Base-by-base conservation (phyloP, 148 eudicot genomes). In the Camellia japonica region DNA sequence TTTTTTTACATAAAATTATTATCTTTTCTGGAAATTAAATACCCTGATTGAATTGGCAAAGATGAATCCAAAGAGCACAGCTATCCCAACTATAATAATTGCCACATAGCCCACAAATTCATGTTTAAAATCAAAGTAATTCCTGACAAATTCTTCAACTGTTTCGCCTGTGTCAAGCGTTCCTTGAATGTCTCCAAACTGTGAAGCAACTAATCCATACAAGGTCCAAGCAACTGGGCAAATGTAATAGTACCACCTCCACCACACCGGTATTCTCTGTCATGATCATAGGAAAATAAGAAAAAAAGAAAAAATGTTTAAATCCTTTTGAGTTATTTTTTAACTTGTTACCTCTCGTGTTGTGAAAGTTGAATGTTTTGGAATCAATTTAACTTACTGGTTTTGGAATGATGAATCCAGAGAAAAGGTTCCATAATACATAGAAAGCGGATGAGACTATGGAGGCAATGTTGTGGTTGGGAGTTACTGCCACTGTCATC, bases 161-260 rank as follows among this genome's bases (percentile, higher is more conserved):
- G 86, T 70, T 64, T 85, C 82, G 12, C 81, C 80, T 0, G 84
- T 80, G 16, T 63, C 77, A 19, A 91, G 86, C 59, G 0, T 44
- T 30, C 74, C 77, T 2, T 81, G 20, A 44, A 84, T 55, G 56
- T 89, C 91, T 43, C 87, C 94, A 64, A 79, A 91, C 72, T 91
- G 94, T 56, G 94, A 91, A 65, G 78, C 89, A 30, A 91, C 72
- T 77, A 89, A 61, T 54, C 94, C 94, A 19, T 91, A 89, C 80
- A 91, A 71, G 47, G 90, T 89, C 94, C 94, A 91, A 6, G 89
- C 75, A 6, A 88, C 79, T 4, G 94, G 94, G 78, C 89, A 86
- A 14, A 78, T 73, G 85, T 88, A 88, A 73, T 85, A 89, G 83
- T 91, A 91, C 94, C 94, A 89, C 83, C 90, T 88, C 92, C 94